Percentiles rank a stretch among this genome's conserved stretches.
Evolutionary conservation across 441 rosid genomes (phyloP).

Genomic region (Croton laevigatus): DNA sequence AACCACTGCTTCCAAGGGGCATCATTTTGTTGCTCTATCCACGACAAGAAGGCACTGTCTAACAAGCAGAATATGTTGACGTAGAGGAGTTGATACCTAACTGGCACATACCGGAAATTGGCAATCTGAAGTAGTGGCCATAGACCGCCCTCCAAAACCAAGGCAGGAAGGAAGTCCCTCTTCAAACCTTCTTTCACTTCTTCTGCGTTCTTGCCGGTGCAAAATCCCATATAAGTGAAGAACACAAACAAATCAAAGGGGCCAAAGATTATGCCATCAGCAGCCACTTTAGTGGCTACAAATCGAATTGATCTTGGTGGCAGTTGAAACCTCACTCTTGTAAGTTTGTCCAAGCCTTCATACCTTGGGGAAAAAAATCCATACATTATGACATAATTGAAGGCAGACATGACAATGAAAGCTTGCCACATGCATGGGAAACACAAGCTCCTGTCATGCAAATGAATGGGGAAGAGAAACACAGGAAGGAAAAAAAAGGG

Average conservation of each 20-base stretch:
- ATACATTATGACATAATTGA: too few species aligned
- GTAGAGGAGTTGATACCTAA: conserved; percentile 91
- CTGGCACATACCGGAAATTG: conserved; percentile 82
- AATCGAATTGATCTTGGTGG: conserved; percentile 67
- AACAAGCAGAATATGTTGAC: conserved; percentile 88
- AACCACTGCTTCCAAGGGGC: conserved; percentile 97
- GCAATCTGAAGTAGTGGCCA: conserved; percentile 93
- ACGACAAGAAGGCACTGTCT: conserved; percentile 88
- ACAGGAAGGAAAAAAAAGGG: background rate
- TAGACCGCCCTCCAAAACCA: conserved; percentile 80
- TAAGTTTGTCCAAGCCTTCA: conserved; percentile 76
- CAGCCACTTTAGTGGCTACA: conserved; percentile 82
- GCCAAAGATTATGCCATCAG: conserved; percentile 85
- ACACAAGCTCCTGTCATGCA: background rate
- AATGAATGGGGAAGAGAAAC: background rate
- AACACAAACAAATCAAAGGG: conserved; percentile 81
- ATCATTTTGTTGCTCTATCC: conserved; percentile 94
- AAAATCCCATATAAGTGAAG: conserved; percentile 92
- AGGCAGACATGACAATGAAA: background rate
- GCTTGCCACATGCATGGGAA: too few species aligned
- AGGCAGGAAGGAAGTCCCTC: conserved; percentile 93
- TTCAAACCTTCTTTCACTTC: conserved; percentile 85
- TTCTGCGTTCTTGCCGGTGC: conserved; percentile 59
- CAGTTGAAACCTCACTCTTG: conserved; percentile 59
- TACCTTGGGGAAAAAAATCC: conserved; percentile 50